phyloP scores from a whole-genome alignment of 441 rosid genomes.

The Arabidopsis hybrid region DNA sequence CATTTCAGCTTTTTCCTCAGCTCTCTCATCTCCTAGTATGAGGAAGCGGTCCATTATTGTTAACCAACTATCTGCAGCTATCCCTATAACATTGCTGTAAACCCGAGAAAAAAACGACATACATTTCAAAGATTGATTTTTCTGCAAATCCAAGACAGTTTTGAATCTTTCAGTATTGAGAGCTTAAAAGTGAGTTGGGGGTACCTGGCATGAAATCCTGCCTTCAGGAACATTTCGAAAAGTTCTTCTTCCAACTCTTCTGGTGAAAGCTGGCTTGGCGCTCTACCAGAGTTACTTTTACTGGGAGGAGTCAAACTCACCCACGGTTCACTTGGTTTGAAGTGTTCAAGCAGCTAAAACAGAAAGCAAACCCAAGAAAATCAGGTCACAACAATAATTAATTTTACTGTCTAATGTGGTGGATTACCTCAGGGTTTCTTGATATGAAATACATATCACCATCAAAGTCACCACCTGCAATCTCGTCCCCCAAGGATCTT shows the following conservation, averaged over 20 bases:
- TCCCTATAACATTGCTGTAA: conserved; percentile 60
- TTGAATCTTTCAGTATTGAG: not conserved
- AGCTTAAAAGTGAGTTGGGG: not conserved
- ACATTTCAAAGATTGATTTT: not conserved
- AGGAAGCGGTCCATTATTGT: conserved; percentile 80
- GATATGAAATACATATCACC: conserved; percentile 87
- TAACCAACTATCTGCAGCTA: conserved; percentile 78
- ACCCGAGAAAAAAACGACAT: conserved; percentile 28
- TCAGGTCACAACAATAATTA: conserved; percentile 7
- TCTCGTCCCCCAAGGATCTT: conserved; percentile 83
- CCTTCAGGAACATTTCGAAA: conserved; percentile 57
- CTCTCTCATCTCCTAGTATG: conserved; percentile 48
- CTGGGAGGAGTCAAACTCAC: conserved; percentile 45
- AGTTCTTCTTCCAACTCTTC: conserved; percentile 70
- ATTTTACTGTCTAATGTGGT: not conserved
- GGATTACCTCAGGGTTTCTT: conserved; percentile 66
- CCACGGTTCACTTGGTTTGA: conserved; percentile 67
- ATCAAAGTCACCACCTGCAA: conserved; percentile 79
- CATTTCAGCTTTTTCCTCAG: conserved; percentile 52
- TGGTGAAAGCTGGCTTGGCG: conserved; percentile 53
- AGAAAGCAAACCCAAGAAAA: conserved; percentile 22
- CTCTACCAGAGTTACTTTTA: conserved; percentile 27
- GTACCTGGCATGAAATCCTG: conserved; percentile 73
- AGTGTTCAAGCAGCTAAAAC: conserved; percentile 64
- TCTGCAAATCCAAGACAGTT: not conserved